phyloP scores from a whole-genome alignment of 805 yeast species.

The Komagataella mondaviorum region DNA sequence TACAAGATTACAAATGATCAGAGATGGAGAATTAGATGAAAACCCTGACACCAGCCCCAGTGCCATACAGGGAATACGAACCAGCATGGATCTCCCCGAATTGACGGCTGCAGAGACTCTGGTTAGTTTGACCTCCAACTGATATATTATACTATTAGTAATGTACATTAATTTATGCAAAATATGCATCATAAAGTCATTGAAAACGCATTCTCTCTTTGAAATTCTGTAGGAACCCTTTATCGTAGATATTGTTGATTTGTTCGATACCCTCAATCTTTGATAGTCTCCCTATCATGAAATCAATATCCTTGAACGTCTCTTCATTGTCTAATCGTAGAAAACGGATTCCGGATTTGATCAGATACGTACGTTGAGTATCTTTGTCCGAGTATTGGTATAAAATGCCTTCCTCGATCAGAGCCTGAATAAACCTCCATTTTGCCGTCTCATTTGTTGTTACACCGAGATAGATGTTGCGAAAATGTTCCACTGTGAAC shows the following conservation, averaged over 20 bases:
- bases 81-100: constrained; percentile 24
- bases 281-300: neutral
- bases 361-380: constrained; percentile 12
- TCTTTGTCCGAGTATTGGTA: constrained; percentile 9
- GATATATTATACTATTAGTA: constrained; percentile 1
- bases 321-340: constrained; percentile 1
- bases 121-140: constrained; percentile 7
- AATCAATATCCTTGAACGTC: neutral
- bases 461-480: constrained; percentile 38
- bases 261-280: constrained; percentile 6
- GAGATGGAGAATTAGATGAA: constrained; percentile 6
- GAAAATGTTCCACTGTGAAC: constrained; percentile 27
- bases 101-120: constrained; percentile 21
- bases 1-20: constrained; percentile 10
- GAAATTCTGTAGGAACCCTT: constrained; percentile 30
- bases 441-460: constrained; percentile 43
- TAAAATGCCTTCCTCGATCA: constrained; percentile 17
- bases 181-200: neutral
- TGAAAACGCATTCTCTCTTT: constrained; percentile 16
- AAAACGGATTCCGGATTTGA: constrained; percentile 1
- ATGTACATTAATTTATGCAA: neutral
- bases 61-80: constrained; percentile 15
- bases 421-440: constrained; percentile 35
- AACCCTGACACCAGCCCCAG: neutral
- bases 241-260: constrained; percentile 32